Percentiles rank a stretch among this genome's conserved stretches.
Conservation (phyloP, 768 basidiomycete species). For the Mycena galopus region DNA sequence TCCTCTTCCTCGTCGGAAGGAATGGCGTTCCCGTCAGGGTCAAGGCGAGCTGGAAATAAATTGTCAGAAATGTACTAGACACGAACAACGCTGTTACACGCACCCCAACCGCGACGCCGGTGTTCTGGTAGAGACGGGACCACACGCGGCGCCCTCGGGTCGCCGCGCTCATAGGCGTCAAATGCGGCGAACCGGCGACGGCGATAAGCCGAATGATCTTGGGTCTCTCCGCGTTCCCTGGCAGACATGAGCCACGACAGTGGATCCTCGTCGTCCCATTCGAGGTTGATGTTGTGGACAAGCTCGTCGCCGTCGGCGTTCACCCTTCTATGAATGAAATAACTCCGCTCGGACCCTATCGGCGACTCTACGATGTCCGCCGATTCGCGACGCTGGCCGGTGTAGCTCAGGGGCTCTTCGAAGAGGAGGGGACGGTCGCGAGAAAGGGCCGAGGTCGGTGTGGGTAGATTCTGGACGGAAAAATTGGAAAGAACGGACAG, state of each 20-base stretch:
- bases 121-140: conserved; percentile 19
- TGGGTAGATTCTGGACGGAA: conserved; percentile 53
- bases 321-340: conserved; percentile 52
- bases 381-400: conserved; percentile 25
- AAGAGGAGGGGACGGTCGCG: conserved; percentile 53
- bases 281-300: conserved; percentile 54
- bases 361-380: conserved; percentile 32
- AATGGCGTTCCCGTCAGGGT: conserved; percentile 74
- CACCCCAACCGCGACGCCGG: conserved; percentile 63
- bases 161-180: conserved; percentile 29
- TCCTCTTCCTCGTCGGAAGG: conserved; percentile 73
- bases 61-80: background rate
- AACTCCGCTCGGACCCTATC: conserved; percentile 42
- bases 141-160: conserved; percentile 11
- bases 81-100: conserved; percentile 35
- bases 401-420: conserved; percentile 55
- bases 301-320: conserved; percentile 55
- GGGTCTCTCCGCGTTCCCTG: conserved; percentile 33
- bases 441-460: conserved; percentile 47
- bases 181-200: conserved; percentile 22
- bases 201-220: conserved; percentile 9
- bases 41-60: conserved; percentile 56
- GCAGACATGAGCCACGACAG: conserved; percentile 46
- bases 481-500: conserved; percentile 58
- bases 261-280: conserved; percentile 55